Base-by-base conservation (phyloP, 2,329 filamentous ascomycete species). In the Rosellinia necatrix region DNA sequence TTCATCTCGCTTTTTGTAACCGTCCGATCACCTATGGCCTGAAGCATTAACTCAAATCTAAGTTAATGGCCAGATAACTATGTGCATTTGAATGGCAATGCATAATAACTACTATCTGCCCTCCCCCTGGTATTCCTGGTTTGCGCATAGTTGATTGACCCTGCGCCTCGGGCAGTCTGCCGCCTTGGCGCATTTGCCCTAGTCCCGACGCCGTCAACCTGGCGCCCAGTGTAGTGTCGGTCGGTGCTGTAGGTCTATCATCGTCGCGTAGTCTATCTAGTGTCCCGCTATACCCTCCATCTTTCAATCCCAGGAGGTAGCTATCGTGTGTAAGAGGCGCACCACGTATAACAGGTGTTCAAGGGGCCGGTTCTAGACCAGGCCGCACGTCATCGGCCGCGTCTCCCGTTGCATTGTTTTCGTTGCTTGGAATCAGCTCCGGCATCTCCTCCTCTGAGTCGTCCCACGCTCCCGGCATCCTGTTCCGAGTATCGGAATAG, bases 381-480 rank as follows among this genome's bases (percentile, higher is more conserved):
- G 64, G 64, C 50, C 61, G 46, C 17, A 67, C 66, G 22, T 66
- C 62, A 42, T 65, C 61, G 9, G 48, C 35, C n/a, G 41, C 40
- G n/a, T 53, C 50, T 22, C 24, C 55, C n/a, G 2, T 40, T n/a
- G 25, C 35, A 43, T 15, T 22, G 10, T 30, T 35, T 48, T 19
- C 55, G 6, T 17, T 24, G 30, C 30, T 25, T n/a, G 43, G 24
- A 27, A 29, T 15, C 40, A 42, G 27, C 35, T 34, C 42, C 4
- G 53, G 32, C 44, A 41, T 30, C 15, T 51, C 53, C 19, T 60
- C 57, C 6, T 58, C 60, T 15, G 60, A 58, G 27, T 65, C 61
- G 13, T 52, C 63, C 64, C 65, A 70, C 21, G 50, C 61, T 17
- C 68, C 66, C 6, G 68, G 68, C 61, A 69, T 64, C 13, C 53